Conservation (phyloP, 371 early-diverging fungal genomes). For the Choanephora cucurbitarum region DNA sequence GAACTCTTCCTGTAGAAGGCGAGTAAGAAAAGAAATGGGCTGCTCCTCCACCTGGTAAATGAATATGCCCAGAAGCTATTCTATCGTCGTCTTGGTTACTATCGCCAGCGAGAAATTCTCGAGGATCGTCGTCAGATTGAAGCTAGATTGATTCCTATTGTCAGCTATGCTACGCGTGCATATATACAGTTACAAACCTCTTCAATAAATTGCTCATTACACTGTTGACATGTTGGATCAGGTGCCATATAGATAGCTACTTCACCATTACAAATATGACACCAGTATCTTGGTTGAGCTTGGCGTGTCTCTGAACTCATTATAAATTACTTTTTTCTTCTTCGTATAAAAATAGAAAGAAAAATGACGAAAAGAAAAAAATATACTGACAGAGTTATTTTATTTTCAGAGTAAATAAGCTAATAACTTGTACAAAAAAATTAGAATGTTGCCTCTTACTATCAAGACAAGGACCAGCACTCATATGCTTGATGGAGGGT, state of each 20-base stretch:
- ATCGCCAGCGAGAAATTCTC: constrained; percentile 31
- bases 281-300: constrained; percentile 41
- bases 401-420: too few relatives aligned
- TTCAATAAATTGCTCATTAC: constrained; percentile 68
- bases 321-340: neutral
- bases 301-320: constrained; percentile 28
- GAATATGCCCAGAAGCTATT: neutral
- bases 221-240: constrained; percentile 65
- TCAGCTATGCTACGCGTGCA: constrained; percentile 1
- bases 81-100: constrained; percentile 9
- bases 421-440: too few relatives aligned
- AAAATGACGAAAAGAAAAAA: constrained; percentile 10
- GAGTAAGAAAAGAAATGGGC: constrained; percentile 18
- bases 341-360: neutral
- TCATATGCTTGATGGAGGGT: too few relatives aligned
- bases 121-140: constrained; percentile 49
- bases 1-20: constrained; percentile 16
- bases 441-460: neutral
- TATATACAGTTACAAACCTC: constrained; percentile 39
- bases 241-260: constrained; percentile 51
- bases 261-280: constrained; percentile 46
- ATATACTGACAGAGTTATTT: too few relatives aligned
- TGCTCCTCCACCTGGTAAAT: constrained; percentile 10
- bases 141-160: constrained; percentile 23
- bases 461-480: neutral